Evolutionary conservation across 208 protist genomes (phyloP).

Genomic region (Blastocrithidia nonstop): DNA sequence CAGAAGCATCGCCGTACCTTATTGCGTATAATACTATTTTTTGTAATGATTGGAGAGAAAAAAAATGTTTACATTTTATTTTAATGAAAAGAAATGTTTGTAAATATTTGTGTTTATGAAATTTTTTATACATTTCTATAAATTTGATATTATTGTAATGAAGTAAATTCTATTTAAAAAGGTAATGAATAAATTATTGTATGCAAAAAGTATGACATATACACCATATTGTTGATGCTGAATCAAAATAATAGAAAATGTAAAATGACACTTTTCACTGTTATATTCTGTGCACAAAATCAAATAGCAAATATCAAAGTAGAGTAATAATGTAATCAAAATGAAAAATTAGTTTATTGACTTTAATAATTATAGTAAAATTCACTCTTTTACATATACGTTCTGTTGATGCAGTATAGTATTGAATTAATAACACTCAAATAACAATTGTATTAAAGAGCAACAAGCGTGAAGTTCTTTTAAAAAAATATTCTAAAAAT

Average conservation of each 20-base stretch:
- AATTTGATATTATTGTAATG: conserved; percentile 1
- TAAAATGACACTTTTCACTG: conserved; percentile 1
- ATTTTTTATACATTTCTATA: not conserved
- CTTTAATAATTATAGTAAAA: too few relatives aligned
- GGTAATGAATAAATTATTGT: not conserved
- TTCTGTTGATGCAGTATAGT: too few relatives aligned
- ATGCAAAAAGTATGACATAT: not conserved
- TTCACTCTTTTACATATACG: too few relatives aligned
- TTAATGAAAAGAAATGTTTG: conserved; percentile 1
- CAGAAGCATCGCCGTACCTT: not conserved
- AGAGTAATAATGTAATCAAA: too few relatives aligned
- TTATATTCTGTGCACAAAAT: not conserved
- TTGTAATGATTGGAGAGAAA: conserved; percentile 4
- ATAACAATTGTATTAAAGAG: too few relatives aligned
- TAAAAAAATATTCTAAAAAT: too few relatives aligned
- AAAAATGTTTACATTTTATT: not conserved
- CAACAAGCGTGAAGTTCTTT: too few relatives aligned
- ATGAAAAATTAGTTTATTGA: too few relatives aligned
- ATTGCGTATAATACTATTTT: not conserved
- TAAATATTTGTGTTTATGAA: conserved; percentile 1
- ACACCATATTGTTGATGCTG: not conserved
- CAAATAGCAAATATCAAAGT: too few relatives aligned
- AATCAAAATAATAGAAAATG: not conserved
- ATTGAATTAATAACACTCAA: too few relatives aligned
- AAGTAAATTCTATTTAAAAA: not conserved